These are phyloP conservation scores for Coemansia asiatica DNA, from an alignment of 192 early-diverging fungal genomes.

Conservation along the genomic window DNA sequence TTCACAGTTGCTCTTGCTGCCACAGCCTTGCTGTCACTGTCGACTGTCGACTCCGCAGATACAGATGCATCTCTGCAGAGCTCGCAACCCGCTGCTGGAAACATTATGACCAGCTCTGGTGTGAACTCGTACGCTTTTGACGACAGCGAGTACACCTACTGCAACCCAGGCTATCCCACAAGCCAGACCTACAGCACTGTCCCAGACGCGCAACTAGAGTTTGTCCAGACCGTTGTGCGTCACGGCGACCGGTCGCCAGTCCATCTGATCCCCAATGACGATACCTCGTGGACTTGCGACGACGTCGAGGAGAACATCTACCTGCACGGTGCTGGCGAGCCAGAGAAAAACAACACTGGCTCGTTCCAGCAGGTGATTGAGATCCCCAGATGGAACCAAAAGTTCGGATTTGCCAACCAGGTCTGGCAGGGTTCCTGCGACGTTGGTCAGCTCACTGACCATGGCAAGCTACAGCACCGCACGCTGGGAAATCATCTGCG, in stretches of 20 bases:
- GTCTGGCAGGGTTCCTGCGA: conserved; percentile 55
- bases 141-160: conserved; percentile 40
- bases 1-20: not conserved
- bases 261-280: conserved; percentile 34
- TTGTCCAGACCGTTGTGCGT: conserved; percentile 60
- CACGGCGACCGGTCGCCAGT: conserved; percentile 60
- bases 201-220: conserved; percentile 52
- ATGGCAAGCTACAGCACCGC: conserved; percentile 57
- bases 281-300: conserved; percentile 43
- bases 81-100: not conserved
- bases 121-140: conserved; percentile 17
- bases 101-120: conserved; percentile 12
- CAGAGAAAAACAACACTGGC: conserved; percentile 38
- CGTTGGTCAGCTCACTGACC: conserved; percentile 62
- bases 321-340: conserved; percentile 28
- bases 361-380: conserved; percentile 38
- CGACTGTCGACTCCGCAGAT: conserved; percentile 7
- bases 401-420: conserved; percentile 39
- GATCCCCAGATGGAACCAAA: conserved; percentile 46
- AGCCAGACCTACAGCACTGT: conserved; percentile 25
- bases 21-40: not conserved
- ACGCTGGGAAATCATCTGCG: conserved; percentile 49
- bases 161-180: conserved; percentile 32
- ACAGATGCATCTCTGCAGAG: not conserved
- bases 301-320: conserved; percentile 34